These are phyloP conservation scores for Pyronema omphalodes DNA, from an alignment of 495 filamentous ascomycete species.

Conservation along the genomic window DNA sequence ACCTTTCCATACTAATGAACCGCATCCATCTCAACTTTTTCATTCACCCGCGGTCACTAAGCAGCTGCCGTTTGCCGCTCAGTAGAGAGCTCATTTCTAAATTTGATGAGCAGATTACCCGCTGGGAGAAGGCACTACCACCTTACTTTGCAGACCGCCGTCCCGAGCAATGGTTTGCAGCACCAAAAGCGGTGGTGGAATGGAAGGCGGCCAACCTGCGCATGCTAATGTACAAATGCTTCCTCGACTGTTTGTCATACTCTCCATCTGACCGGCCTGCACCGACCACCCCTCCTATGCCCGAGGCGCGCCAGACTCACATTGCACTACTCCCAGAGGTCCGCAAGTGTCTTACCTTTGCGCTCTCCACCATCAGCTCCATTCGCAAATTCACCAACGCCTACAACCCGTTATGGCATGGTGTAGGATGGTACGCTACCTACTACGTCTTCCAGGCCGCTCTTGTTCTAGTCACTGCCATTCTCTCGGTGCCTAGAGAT, in stretches of 20 bases:
- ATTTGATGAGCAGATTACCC: constrained; percentile 18
- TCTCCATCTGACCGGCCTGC: not conserved
- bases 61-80: constrained; percentile 5
- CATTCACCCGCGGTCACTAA: constrained; percentile 7
- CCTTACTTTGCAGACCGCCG: constrained; percentile 10
- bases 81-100: constrained; percentile 14
- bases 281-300: constrained; percentile 4
- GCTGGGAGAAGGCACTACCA: constrained; percentile 18
- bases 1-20: constrained; percentile 18
- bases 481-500: constrained; percentile 1
- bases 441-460: constrained; percentile 28
- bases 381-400: constrained; percentile 19
- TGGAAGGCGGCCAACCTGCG: constrained; percentile 25
- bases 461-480: constrained; percentile 23
- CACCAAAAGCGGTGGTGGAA: constrained; percentile 17
- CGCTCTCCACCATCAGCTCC: constrained; percentile 17
- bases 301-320: constrained; percentile 7
- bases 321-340: constrained; percentile 6
- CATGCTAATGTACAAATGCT: constrained; percentile 23
- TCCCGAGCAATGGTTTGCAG: constrained; percentile 15
- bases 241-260: constrained; percentile 15
- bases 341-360: constrained; percentile 18
- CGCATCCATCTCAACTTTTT: constrained; percentile 24
- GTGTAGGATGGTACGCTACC: constrained; percentile 23
- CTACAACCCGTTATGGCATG: constrained; percentile 9